phyloP scores from a whole-genome alignment of 208 protist species.

The Trypanosoma platydactyli region DNA sequence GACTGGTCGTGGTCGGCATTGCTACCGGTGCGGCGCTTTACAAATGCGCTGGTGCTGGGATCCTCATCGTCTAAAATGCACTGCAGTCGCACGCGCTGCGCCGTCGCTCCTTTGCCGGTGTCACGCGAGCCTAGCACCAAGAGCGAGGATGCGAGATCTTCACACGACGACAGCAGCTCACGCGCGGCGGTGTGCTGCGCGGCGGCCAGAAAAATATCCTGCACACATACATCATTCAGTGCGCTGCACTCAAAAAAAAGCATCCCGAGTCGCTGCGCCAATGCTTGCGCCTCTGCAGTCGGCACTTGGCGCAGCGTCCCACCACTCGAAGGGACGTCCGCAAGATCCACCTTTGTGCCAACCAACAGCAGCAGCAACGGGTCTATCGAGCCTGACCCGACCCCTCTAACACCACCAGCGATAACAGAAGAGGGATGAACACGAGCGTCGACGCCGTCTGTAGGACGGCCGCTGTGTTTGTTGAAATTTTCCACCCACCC shows the following conservation, averaged over 20 bases:
- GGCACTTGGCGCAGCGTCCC: not conserved
- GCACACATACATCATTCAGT: not conserved
- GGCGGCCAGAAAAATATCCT: slow-evolving; percentile 3
- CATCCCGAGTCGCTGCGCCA: not conserved
- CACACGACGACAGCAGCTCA: not conserved
- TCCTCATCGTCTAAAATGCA: too few species aligned
- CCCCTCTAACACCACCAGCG: too few species aligned
- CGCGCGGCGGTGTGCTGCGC: not conserved
- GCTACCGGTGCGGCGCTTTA: too few species aligned
- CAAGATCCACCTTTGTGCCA: not conserved
- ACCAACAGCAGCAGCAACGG: not conserved
- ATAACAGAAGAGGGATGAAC: not conserved
- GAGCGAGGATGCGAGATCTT: too few species aligned
- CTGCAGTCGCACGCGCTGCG: too few species aligned
- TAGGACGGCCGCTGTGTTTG: slow-evolving; percentile 24
- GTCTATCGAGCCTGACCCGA: too few species aligned
- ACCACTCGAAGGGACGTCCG: not conserved
- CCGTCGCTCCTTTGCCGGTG: too few species aligned
- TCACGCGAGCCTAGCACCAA: too few species aligned
- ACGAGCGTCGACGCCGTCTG: not conserved
- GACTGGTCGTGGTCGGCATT: too few species aligned
- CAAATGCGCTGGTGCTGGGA: too few species aligned
- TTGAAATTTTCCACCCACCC: slow-evolving; percentile 94
- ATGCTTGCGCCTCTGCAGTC: not conserved
- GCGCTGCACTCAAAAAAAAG: slow-evolving; percentile 9